Conservation (phyloP, 441 rosid species). For the Erodium trifolium region DNA sequence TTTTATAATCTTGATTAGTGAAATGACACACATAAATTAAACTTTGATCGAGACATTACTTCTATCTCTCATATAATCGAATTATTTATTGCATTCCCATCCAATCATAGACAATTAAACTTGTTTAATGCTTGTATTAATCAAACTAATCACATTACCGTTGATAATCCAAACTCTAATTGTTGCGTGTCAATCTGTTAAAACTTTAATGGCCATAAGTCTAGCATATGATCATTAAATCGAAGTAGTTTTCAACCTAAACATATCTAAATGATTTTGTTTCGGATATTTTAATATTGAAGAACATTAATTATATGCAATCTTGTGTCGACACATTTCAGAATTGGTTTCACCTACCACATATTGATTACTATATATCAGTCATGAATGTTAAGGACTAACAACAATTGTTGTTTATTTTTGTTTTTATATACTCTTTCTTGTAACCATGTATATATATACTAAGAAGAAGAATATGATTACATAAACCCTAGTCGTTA, state of each 20-base stretch:
- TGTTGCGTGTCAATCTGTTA: constrained; percentile 1
- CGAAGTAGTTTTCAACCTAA: constrained; percentile 3
- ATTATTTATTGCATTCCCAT: neutral
- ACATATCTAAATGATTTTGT: neutral
- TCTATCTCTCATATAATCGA: neutral
- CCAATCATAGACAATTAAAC: neutral
- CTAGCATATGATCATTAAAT: neutral
- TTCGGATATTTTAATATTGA: neutral
- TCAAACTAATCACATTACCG: neutral
- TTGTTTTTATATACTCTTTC: neutral
- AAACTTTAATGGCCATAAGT: constrained; percentile 2
- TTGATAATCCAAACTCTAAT: neutral
- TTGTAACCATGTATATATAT: neutral
- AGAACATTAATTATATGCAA: neutral
- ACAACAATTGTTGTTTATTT: neutral
- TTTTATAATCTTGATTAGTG: neutral
- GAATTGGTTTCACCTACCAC: constrained; percentile 5
- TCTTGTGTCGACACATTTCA: neutral
- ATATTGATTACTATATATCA: neutral
- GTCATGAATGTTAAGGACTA: constrained; percentile 1
- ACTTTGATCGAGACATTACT: neutral
- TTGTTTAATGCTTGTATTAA: constrained; percentile 4
- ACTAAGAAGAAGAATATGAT: neutral
- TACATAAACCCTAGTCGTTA: neutral
- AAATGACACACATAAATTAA: neutral